Base-by-base conservation (phyloP, 2,329 filamentous ascomycete species). In the Ascochyta clinopodiicola region DNA sequence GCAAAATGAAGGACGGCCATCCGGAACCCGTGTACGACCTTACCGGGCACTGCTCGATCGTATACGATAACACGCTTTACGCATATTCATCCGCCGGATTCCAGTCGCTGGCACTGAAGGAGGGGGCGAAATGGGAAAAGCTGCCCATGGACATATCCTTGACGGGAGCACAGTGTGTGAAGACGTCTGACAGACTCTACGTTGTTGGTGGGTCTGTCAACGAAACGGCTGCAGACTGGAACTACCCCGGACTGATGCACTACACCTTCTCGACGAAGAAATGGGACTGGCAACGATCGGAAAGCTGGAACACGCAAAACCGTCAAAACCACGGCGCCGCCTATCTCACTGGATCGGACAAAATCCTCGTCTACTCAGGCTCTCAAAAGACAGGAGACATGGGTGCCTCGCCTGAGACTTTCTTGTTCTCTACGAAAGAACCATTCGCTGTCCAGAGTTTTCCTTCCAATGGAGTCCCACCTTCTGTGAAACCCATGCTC, bases 21-120 rank as follows among this genome's bases (percentile, higher is more conserved):
- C 91, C 92, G 44, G 78, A 86, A 69, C 92, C 92, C 47, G 79
- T 84, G 48, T 82, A 86, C 71, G 80, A 88, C 60, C 79, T 97
- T 73, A 84, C 87, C 74, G 86, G 88, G 76, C 87, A 91, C 69
- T 98, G 94, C 78, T 92, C 92, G 54, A 86, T 89, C 69, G 84
- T 97, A 59, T 82, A 91, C 79, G 82, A 92, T 71, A 88, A 92
- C 74, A 92, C 87, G 12, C 85, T 98, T 48, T 98, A 96, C 79
- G 87, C 90, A 40, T 96, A 91, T 75, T 91, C 91, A 6, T 78
- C 86, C 8, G 78, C 85, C 42, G 90, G 86, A 25, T 93, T 98
- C 67, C 85, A 92, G 72, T 89, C 89, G 8, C 77, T 98, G 61
- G 76, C 82, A 12, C 78, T 98, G 60, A 77, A 84, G 60, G 76